Conservation (phyloP, 805 yeast species). For the Wickerhamiella occidentalis region DNA sequence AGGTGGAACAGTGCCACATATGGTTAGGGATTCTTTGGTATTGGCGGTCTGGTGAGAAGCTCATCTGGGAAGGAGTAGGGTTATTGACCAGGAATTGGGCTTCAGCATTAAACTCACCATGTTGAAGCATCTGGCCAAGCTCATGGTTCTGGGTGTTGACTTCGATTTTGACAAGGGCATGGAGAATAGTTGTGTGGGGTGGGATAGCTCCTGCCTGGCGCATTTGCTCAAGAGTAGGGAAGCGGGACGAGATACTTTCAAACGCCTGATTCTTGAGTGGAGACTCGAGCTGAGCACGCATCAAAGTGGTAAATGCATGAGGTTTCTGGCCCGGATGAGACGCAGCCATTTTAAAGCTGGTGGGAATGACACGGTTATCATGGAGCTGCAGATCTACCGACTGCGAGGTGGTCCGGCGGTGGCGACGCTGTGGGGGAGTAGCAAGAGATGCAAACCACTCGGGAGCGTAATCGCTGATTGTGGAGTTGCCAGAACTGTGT, state of each 20-base stretch:
- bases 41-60: not conserved
- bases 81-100: constrained; percentile 19
- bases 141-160: constrained; percentile 8
- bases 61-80: constrained; percentile 9
- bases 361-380: constrained; percentile 22
- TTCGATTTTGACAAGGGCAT: constrained; percentile 25
- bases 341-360: constrained; percentile 18
- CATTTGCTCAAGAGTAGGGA: constrained; percentile 21
- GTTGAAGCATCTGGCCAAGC: not conserved
- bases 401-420: constrained; percentile 20
- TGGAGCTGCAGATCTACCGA: constrained; percentile 18
- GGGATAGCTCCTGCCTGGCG: constrained; percentile 15
- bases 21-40: constrained; percentile 16
- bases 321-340: not conserved
- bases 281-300: constrained; percentile 28
- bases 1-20: constrained; percentile 26
- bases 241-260: constrained; percentile 21
- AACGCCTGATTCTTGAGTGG: constrained; percentile 24
- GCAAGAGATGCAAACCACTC: constrained; percentile 13
- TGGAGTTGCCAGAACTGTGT: constrained; percentile 8
- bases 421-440: constrained; percentile 14
- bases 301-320: constrained; percentile 25
- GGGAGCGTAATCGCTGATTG: constrained; percentile 7
- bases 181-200: constrained; percentile 23
- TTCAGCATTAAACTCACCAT: constrained; percentile 13